Evolutionary conservation across 2,329 filamentous ascomycete genomes (phyloP), one percentile per base, ranked within the genome.

Genomic region (Gremmenia infestans): DNA sequence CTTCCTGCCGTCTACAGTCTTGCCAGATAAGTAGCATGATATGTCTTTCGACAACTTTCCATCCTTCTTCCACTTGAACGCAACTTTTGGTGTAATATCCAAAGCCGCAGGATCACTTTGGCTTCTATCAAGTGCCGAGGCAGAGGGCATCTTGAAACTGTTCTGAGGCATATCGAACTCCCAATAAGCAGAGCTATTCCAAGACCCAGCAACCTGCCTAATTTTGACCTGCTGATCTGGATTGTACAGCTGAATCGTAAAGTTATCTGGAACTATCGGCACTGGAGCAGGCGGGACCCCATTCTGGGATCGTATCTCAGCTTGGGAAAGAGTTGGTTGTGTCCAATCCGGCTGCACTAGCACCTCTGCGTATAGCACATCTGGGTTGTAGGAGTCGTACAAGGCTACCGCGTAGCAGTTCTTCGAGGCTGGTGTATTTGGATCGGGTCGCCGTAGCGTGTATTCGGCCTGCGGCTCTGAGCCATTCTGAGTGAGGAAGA

Each of bases 81-180:
- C 81, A 59, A 95, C 78, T 66, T 89, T 90, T 4, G 92, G 91
- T 0, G 85, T 82, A 28, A 80, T 64, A 69, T 84, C 74, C 60
- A 72, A 78, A 50, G 61, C 65, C 67, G 77, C 60, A 0, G 85
- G 82, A 63, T 87, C 83, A 57, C 75, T 80, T 62, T 84, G 80
- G 36, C 85, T 86, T 49, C 86, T 83, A 69, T 97, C 94, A 46
- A 99, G 77, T 49, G 81, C 81, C 40, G 90, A 94, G 1, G 80
- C 76, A 12, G 89, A 95, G 0, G 94, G 94, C 53, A 85, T 78
- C 32, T 88, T 83, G 71, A 99, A 99, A 25, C 86, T 88, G 57
- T 85, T 86, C 68, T 92, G 85, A 0, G 94, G 94, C 73, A 99
- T 86, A 71, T 93, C 89, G 72, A 99, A 97, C 61, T 94, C 90